These are phyloP conservation scores for Leishmania aethiopica DNA, from an alignment of 208 protist species.

Conservation along the genomic window DNA sequence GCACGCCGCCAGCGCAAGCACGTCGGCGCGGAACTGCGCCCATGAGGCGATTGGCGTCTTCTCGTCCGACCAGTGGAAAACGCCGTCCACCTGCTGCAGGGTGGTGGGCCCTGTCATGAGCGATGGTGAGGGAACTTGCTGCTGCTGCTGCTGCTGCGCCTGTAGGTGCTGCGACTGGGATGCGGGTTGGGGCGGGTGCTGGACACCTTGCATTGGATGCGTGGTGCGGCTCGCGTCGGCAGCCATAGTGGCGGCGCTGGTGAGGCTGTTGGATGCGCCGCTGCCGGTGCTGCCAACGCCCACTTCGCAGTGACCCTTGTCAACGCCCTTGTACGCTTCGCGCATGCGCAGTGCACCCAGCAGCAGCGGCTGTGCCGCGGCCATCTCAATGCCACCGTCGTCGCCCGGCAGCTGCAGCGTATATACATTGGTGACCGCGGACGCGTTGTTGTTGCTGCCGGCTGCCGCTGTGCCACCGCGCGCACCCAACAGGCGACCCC, in stretches of 20 bases:
- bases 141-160: constrained; percentile 2
- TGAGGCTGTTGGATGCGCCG: background rate
- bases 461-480: background rate
- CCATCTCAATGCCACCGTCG: constrained; percentile 82
- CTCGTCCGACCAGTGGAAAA: constrained; percentile 65
- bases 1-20: constrained; percentile 43
- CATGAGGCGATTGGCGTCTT: constrained; percentile 52
- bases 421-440: constrained; percentile 35
- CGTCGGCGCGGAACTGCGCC: constrained; percentile 78
- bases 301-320: constrained; percentile 63
- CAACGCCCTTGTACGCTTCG: constrained; percentile 66
- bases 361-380: constrained; percentile 52
- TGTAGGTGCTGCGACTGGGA: background rate
- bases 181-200: background rate
- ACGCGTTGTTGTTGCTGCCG: background rate
- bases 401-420: constrained; percentile 69
- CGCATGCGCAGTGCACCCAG: constrained; percentile 50
- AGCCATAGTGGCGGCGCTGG: no score
- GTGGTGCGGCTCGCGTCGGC: background rate
- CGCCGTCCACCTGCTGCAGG: constrained; percentile 68
- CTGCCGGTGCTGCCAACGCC: background rate
- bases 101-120: constrained; percentile 34
- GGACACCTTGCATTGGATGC: background rate
- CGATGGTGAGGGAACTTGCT: background rate
- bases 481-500: background rate